Evolutionary conservation across 345 rosid species (phyloP).

Genomic region (Gossypium anomalum): DNA sequence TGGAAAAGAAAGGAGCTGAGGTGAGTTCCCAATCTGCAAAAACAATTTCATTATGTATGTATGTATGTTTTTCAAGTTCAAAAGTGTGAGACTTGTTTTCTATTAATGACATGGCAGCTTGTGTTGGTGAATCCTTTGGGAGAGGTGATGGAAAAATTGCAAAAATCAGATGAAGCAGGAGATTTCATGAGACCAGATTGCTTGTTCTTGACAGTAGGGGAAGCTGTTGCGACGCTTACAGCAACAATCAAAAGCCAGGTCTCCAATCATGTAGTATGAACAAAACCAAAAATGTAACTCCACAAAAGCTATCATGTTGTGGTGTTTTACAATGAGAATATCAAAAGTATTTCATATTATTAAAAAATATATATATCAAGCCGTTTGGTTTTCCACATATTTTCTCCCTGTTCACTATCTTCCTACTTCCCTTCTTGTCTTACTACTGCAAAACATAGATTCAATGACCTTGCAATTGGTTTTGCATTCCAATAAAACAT

Average conservation of each 20-base stretch:
- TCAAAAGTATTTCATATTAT: not conserved
- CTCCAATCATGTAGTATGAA: conserved; percentile 36
- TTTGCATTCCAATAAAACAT: too few relatives aligned
- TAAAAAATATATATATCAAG: not conserved
- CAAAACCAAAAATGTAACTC: not conserved
- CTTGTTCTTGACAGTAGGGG: conserved; percentile 78
- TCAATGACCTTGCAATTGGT: not conserved
- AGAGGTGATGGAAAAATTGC: conserved; percentile 81
- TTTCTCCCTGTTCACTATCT: not conserved
- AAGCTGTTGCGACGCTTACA: conserved; percentile 77
- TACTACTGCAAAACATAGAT: not conserved
- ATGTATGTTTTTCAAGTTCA: not conserved
- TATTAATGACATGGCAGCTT: conserved; percentile 42
- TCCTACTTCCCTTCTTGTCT: not conserved
- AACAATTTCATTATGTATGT: not conserved
- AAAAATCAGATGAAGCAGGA: conserved; percentile 46
- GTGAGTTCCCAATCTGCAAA: conserved; percentile 22
- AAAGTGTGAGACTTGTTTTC: not conserved
- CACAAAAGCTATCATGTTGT: not conserved
- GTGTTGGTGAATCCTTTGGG: conserved; percentile 88
- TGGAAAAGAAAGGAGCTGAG: conserved; percentile 51
- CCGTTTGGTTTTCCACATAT: not conserved
- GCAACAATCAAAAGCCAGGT: conserved; percentile 45
- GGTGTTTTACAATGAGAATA: not conserved
- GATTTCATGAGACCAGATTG: conserved; percentile 46